Evolutionary conservation across 2,329 filamentous ascomycete genomes (phyloP).

Genomic region (Phialophora chinensis): DNA sequence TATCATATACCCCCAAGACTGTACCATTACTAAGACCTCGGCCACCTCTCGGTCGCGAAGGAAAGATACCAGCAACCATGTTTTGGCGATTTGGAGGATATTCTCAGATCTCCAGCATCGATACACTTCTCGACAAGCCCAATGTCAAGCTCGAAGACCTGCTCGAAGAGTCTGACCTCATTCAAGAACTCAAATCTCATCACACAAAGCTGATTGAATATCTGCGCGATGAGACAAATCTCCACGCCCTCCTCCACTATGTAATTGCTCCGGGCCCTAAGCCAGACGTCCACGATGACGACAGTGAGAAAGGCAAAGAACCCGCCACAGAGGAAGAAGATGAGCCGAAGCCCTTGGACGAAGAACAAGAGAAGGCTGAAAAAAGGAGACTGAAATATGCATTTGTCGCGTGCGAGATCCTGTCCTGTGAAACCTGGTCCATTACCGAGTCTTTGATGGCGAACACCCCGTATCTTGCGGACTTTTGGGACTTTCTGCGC

Average conservation of each 20-base stretch:
- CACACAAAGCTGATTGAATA: constrained; percentile 98
- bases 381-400: constrained; percentile 93
- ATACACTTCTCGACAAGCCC: constrained; percentile 92
- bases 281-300: constrained; percentile 58
- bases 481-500: constrained; percentile 91
- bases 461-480: constrained; percentile 75
- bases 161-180: constrained; percentile 92
- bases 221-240: constrained; percentile 81
- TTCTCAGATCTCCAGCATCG: constrained; percentile 94
- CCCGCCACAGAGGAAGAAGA: constrained; percentile 35
- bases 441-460: constrained; percentile 92
- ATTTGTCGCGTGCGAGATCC: constrained; percentile 88
- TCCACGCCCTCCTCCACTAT: constrained; percentile 86
- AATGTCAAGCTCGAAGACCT: constrained; percentile 95
- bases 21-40: constrained; percentile 29
- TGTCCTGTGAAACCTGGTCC: constrained; percentile 96
- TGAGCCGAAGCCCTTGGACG: constrained; percentile 41
- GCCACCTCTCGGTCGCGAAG: constrained; percentile 16
- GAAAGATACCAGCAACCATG: constrained; percentile 67
- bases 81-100: constrained; percentile 99
- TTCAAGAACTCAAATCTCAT: constrained; percentile 97
- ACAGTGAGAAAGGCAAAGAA: constrained; percentile 46
- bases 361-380: constrained; percentile 74
- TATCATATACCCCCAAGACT: constrained; percentile 21
- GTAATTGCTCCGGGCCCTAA: constrained; percentile 75